Evolutionary conservation across 2,329 filamentous ascomycete genomes (phyloP).

Genomic region (Akanthomyces muscarius): DNA sequence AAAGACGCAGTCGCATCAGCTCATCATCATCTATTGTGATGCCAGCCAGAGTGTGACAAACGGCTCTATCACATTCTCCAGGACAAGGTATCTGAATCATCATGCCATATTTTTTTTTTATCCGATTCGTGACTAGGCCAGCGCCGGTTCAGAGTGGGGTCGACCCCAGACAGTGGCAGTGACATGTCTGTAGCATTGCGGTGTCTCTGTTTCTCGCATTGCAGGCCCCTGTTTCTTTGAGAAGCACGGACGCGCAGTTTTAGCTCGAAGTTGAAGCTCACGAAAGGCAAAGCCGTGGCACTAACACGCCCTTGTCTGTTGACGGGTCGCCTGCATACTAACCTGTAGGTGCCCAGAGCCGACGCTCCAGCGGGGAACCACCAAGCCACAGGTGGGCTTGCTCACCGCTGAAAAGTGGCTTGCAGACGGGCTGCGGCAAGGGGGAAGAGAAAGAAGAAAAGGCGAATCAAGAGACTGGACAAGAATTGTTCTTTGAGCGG

Average conservation of each 20-base stretch:
- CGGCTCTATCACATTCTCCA: not conserved
- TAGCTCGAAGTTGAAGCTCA: not conserved
- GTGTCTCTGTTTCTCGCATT: not conserved
- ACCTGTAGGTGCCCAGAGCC: not conserved
- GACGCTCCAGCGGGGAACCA: not conserved
- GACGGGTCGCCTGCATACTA: not conserved
- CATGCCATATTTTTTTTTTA: not conserved
- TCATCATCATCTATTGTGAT: not conserved
- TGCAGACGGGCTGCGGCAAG: not conserved
- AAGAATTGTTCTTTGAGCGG: not conserved
- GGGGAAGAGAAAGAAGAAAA: not conserved
- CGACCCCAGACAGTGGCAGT: not conserved
- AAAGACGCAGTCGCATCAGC: not conserved
- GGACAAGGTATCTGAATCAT: not conserved
- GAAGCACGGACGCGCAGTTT: not conserved
- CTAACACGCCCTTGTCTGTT: not conserved
- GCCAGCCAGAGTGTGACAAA: not conserved
- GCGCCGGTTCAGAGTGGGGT: not conserved
- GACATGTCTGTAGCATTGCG: not conserved
- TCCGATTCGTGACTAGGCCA: not conserved
- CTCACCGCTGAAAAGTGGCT: slow-evolving; percentile 12
- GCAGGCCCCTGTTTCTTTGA: not conserved
- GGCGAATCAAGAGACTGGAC: not conserved
- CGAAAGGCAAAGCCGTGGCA: no score
- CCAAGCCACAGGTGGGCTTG: slow-evolving; percentile 9